Base-by-base conservation (phyloP, 306 rosid species). In the Cucurbita pepo region DNA sequence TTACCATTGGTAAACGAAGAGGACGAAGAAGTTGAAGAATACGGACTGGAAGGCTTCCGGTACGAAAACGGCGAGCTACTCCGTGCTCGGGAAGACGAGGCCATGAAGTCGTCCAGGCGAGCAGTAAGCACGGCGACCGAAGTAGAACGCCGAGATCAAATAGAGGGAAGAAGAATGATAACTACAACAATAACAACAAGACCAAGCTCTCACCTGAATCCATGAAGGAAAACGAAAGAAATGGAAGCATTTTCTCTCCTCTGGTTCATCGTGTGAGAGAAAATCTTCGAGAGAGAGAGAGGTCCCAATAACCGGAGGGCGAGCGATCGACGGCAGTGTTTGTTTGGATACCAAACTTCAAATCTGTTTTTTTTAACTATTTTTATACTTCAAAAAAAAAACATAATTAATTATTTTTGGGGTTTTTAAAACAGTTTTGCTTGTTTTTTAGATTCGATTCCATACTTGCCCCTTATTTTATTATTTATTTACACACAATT, bases 41-140 rank as follows among this genome's bases (percentile, higher is more conserved):
- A 95, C 10, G 96, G 97, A 53, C 96, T 91, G 10, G 96, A 86
- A 0, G 96, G 80, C 74, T 95, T 95, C 47, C 99, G 91, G 79
- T 89, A 47, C 54, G 97, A 91, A 78, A 95, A 95, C 47, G 97
- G 99, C 15, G 99, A 95, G 85, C 96, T 89, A 79, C 97, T 91
- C 80, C 99, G 79, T 75, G 90, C 97, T 63, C 97, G 87, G 1
- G 99, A 95, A 43, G 99, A 91, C 59, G 99, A 91, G 7, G 99
- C 97, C 99, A 95, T 91, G 54, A 75, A 79, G 79, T 73, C 74
- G 75, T 74, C 86, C 90, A 55, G 80, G 81, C 78, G 85, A 83
- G 77, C 48, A 81, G 55, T 40, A 14, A 14, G 54, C 44, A 62
- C 56, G 16, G 10, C 45, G 41, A 25, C 56, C 48, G 69, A 38